Conservation (phyloP, 306 rosid genomes). For the Malus fusca region DNA sequence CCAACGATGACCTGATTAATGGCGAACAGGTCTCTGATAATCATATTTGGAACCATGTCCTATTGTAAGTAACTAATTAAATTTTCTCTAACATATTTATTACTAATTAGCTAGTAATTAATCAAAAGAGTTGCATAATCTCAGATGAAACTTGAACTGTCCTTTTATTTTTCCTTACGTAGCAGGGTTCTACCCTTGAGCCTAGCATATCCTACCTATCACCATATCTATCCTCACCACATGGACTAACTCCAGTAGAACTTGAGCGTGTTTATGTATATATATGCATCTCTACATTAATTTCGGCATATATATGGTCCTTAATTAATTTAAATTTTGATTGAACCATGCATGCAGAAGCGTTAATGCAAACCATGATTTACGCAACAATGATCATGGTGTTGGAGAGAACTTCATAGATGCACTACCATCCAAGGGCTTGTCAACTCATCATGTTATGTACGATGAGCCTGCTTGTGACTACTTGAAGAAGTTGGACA, state of each 20-base stretch:
- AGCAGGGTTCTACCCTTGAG: neutral
- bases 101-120: neutral
- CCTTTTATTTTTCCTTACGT: neutral
- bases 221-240: neutral
- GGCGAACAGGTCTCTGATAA: conserved; percentile 56
- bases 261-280: neutral
- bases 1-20: conserved; percentile 34
- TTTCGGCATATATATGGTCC: neutral
- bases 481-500: conserved; percentile 74
- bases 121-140: neutral
- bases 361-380: conserved; percentile 46
- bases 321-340: neutral
- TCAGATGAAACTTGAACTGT: neutral
- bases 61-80: conserved; percentile 42
- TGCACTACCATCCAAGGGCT: conserved; percentile 54
- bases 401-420: conserved; percentile 58
- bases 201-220: neutral
- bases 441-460: conserved; percentile 26
- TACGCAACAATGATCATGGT: conserved; percentile 36
- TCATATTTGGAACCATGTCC: conserved; percentile 73
- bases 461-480: conserved; percentile 68
- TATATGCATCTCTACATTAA: too few relatives aligned
- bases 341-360: conserved; percentile 27
- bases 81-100: neutral
- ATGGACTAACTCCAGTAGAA: neutral